Conservation (phyloP, 116 monocot species). For the Trichopus zeylanicus region DNA sequence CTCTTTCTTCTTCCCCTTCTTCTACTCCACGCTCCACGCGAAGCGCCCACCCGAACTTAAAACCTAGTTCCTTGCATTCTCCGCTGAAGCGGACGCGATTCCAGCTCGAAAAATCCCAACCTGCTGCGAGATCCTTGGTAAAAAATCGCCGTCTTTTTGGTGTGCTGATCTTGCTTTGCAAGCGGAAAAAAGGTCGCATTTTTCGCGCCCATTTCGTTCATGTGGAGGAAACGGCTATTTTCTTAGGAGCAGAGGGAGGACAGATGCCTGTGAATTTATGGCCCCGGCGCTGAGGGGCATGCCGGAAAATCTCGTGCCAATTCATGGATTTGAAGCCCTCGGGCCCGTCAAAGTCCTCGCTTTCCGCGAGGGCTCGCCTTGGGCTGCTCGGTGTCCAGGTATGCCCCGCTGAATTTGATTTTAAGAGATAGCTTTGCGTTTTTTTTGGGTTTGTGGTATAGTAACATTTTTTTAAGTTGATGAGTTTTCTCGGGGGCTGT, state of each 20-base stretch:
- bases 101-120: background rate
- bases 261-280: slow-evolving; percentile 38
- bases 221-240: too few species aligned
- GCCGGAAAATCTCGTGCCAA: slow-evolving; percentile 1
- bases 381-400: slow-evolving; percentile 23
- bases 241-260: slow-evolving; percentile 1
- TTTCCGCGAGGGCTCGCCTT: slow-evolving; percentile 6
- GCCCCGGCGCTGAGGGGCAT: slow-evolving; percentile 19
- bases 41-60: too few species aligned
- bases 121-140: too few species aligned
- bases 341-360: slow-evolving; percentile 11
- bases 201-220: background rate
- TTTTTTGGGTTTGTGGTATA: too few species aligned
- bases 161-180: background rate
- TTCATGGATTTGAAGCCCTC: slow-evolving; percentile 51
- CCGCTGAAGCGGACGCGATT: background rate
- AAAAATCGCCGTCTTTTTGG: too few species aligned
- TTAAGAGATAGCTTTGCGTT: too few species aligned
- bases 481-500: too few species aligned
- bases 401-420: background rate
- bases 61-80: too few species aligned
- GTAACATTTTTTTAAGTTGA: too few species aligned
- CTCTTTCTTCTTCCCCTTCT: background rate
- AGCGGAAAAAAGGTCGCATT: background rate
- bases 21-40: background rate